Base-by-base conservation (phyloP, 2,329 filamentous ascomycete genomes). In the Pleurostoma richardsiae region DNA sequence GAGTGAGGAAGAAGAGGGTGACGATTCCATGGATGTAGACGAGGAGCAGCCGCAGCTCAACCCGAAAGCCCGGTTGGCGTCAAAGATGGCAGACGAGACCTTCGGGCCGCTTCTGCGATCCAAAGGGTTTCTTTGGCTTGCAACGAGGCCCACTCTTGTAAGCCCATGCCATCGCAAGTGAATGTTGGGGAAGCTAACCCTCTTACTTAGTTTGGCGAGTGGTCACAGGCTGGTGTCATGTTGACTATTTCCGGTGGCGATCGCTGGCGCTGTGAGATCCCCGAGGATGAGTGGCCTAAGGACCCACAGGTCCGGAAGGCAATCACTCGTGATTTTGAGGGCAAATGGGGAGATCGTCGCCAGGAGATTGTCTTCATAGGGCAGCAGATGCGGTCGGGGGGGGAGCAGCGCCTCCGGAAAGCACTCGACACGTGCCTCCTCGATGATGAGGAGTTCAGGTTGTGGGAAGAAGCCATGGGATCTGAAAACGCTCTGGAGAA, bases 291-390 rank as follows among this genome's bases (percentile, higher is more conserved):
- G 3, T 78, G 75, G 58, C 67, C 49, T 3, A 76, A 76, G 0
- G 67, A 79, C 45, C 59, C 63, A 0, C 61, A 70, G n/a, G 70
- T 76, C 0, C 68, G 78, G 31, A 66, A 67, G 5, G 72, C 77
- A 0, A 70, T 78, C 10, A 56, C 64, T 39, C 69, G 76, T 46
- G 75, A 79, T 52, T 71, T 79, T 27, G 57, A 66, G 5, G 79
- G 77, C 0, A 72, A 79, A 49, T 88, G 83, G 82, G 85, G 83
- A 1, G 85, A 89, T 54, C 72, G 85, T 1, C 71, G 85, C 3
- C 85, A 89, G 59, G 85, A 89, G 60, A 60, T 89, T 5, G 85
- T 89, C 3, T 86, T 89, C 50, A 88, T 90, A 48, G 85, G 85
- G 0, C 83, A 88, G 61, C 72, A 73, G 4, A 69, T 89, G 10